Evolutionary conservation across 164 flowering plant species (phyloP), one percentile per base, ranked within the genome.

Genomic region (Vitis riparia): DNA sequence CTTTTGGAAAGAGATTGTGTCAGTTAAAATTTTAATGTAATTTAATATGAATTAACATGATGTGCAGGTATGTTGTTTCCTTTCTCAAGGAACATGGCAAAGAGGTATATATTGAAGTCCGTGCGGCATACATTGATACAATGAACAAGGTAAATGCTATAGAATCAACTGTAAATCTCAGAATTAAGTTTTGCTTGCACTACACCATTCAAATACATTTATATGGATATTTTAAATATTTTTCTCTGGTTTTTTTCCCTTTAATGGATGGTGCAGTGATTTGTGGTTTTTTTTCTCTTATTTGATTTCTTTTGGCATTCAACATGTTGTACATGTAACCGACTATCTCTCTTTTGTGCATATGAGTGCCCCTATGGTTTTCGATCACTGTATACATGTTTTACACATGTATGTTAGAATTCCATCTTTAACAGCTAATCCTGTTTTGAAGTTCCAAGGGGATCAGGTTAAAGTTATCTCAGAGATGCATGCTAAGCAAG

Each of bases 1-100:
- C 14, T 69, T 56, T 49, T 53, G 55, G 49, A 67, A 66, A 57
- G 66, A 19, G 27, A 23, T 23, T 23, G 27, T 23, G 27, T 23
- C 27, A 23, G 2, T 23, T 23, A 23, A 23, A 23, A 23, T 55
- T 71, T 32, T 61, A 52, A 7, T 65, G 44, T 55, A 17, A 37
- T 63, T 27, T 8, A 15, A 55, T 32, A 23, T 12, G 29, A 15
- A 16, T 59, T 17, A n/a, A 37, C 51, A 51, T 52, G 48, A 7
- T 52, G 14, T 79, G 77, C 73, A 95, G 99, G 88, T 93, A 93
- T 78, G 79, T 83, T 59, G 76, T 93, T 75, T 70, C 84, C 55
- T 95, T 95, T 83, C 93, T 95, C 63, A 91, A 90, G 80, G 99
- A 91, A 69, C 97, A 93, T 76, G 92, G 99, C 67, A 95, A 87